Evolutionary conservation across 2,329 filamentous ascomycete genomes (phyloP), one percentile per base, ranked within the genome.

Genomic region (Apiospora phragmitis): DNA sequence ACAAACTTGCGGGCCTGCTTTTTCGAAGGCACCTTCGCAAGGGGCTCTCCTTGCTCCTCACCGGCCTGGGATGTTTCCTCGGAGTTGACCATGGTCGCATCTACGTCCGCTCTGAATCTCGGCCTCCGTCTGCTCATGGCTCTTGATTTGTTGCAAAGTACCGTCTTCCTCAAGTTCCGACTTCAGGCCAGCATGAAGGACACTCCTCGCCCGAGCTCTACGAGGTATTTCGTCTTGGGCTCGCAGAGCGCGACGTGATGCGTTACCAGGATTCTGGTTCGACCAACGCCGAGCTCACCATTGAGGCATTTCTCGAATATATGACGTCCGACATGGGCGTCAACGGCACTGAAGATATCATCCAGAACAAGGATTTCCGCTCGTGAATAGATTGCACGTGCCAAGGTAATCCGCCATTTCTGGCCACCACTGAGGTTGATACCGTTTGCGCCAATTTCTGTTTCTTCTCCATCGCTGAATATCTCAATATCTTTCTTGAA

Each of bases 391-490:
- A 96, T 84, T 0, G 93, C 93, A 65, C 94, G 86, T 1, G 93
- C 94, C 74, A 97, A 90, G 0, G 92, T 93, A 42, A 96, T 87
- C 68, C 94, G 88, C 92, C 93, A 95, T 76, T 93, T 90, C 80
- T 97, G 94, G 0, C 94, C 94, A 73, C 94, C 94, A 72, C 91
- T 94, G 8, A 97, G 84, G 75, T 95, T 95, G 75, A 96, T 93
- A 8, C 94, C 94, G 72, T 95, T 95, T 3, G 93, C 92, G 14
- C 94, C 94, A 68, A 97, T 93, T 76, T 95, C 92, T 0, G 94
- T 97, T 65, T 88, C 81, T 75, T 96, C 93, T 4, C 93, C 93
- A 76, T 95, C 92, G 0, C 88, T 83, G 21, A 97, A 85, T 84
- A 94, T 93, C 21, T 91, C 88, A 42, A 97, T 83, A 75, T 97